These are phyloP conservation scores for Gryganskiella cystojenkinii DNA, from an alignment of 192 early-diverging fungal genomes.

Conservation along the genomic window DNA sequence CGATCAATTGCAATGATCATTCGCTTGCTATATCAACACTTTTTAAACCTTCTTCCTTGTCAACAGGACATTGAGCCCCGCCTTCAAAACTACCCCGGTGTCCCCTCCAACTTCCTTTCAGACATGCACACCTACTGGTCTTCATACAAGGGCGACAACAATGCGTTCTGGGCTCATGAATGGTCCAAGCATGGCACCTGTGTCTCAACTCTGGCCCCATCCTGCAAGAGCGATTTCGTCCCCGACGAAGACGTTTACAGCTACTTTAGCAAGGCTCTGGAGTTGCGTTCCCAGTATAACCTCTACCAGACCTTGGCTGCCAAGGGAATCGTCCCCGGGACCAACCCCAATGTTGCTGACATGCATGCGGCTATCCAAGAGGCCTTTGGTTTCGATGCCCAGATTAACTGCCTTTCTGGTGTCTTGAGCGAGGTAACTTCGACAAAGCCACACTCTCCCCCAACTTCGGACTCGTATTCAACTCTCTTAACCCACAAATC, in stretches of 20 bases:
- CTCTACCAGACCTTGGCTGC: conserved; percentile 59
- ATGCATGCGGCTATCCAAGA: conserved; percentile 56
- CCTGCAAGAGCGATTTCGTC: conserved; percentile 62
- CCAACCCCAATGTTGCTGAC: conserved; percentile 46
- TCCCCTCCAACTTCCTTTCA: conserved; percentile 40
- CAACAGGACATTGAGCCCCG: conserved; percentile 60
- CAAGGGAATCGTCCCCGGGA: conserved; percentile 61
- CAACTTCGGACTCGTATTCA: too few species aligned
- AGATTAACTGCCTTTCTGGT: conserved; percentile 52
- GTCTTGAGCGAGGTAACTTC: conserved; percentile 50
- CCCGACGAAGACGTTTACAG: conserved; percentile 65
- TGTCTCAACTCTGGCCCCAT: conserved; percentile 70
- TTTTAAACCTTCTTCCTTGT: not conserved
- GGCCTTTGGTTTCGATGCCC: conserved; percentile 52
- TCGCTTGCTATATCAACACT: not conserved
- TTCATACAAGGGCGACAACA: conserved; percentile 77
- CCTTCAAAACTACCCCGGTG: conserved; percentile 49
- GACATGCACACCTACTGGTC: conserved; percentile 75
- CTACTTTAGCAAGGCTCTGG: conserved; percentile 67
- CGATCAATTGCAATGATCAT: too few species aligned
- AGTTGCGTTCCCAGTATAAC: conserved; percentile 66
- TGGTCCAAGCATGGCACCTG: conserved; percentile 88
- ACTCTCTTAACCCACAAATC: too few species aligned
- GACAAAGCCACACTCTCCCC: too few species aligned
- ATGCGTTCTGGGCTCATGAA: conserved; percentile 85